These are phyloP conservation scores for Colletotrichum higginsianum DNA, from an alignment of 2,329 filamentous ascomycete genomes.

Conservation along the genomic window DNA sequence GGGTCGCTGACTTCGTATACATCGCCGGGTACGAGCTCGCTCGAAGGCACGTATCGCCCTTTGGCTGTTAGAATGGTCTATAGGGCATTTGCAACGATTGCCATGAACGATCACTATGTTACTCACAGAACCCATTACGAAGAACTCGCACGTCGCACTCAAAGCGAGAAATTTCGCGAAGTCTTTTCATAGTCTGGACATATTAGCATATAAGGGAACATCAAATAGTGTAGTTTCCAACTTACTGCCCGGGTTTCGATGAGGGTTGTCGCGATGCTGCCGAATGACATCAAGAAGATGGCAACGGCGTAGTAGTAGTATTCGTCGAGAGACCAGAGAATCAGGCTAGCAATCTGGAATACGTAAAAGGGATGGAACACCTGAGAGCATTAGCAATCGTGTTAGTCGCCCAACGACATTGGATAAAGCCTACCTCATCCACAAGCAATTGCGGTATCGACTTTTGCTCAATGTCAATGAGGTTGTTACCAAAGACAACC, in stretches of 20 bases:
- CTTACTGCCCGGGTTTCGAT: slow-evolving; percentile 87
- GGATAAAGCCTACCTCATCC: slow-evolving; percentile 76
- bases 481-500: slow-evolving; percentile 88
- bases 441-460: slow-evolving; percentile 85
- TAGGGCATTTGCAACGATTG: background rate
- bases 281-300: slow-evolving; percentile 94
- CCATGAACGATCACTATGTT: background rate
- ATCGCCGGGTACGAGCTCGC: slow-evolving; percentile 93
- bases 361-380: slow-evolving; percentile 98
- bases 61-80: slow-evolving; percentile 1
- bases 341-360: slow-evolving; percentile 94
- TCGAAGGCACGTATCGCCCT: slow-evolving; percentile 87
- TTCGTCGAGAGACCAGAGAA: slow-evolving; percentile 94
- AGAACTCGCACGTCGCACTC: slow-evolving; percentile 96
- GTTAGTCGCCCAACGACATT: background rate
- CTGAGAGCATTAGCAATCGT: slow-evolving; percentile 56
- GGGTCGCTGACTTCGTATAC: slow-evolving; percentile 98
- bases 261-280: slow-evolving; percentile 91
- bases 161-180: slow-evolving; percentile 93
- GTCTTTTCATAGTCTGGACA: slow-evolving; percentile 83
- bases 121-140: slow-evolving; percentile 91
- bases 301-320: slow-evolving; percentile 98
- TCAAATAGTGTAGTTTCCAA: slow-evolving; percentile 28
- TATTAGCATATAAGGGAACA: slow-evolving; percentile 37
- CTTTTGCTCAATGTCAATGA: slow-evolving; percentile 95